phyloP scores from a whole-genome alignment of 176 grass and related monocot genomes.

The Carex scoparia region DNA sequence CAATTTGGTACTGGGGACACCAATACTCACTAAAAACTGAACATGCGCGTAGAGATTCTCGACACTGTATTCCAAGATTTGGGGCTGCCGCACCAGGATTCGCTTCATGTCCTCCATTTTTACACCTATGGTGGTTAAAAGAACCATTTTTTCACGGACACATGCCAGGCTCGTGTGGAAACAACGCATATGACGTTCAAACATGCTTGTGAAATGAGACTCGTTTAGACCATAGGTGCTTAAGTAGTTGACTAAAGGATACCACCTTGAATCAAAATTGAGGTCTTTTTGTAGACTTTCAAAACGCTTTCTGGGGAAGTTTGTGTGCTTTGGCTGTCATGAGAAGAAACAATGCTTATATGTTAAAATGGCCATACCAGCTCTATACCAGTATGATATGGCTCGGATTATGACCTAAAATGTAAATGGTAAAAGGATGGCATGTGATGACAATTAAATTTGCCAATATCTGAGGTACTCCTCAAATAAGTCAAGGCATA shows the following conservation, averaged over 20 bases:
- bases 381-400: background rate
- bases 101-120: constrained; percentile 87
- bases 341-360: background rate
- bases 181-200: constrained; percentile 81
- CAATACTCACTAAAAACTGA: constrained; percentile 67
- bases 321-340: constrained; percentile 68
- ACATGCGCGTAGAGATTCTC: constrained; percentile 83
- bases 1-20: constrained; percentile 49
- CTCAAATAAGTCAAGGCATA: background rate
- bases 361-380: background rate
- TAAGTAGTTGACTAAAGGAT: constrained; percentile 81
- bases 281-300: constrained; percentile 80
- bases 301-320: constrained; percentile 50
- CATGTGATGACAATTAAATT: background rate
- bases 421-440: background rate
- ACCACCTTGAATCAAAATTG: constrained; percentile 81
- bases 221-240: constrained; percentile 82
- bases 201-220: constrained; percentile 80
- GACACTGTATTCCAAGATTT: constrained; percentile 86
- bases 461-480: background rate
- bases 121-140: constrained; percentile 65
- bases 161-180: constrained; percentile 71
- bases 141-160: constrained; percentile 72
- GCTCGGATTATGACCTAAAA: constrained; percentile 7
- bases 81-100: constrained; percentile 81